Conservation (phyloP, 805 yeast species). For the Suhomyces xylopsoci region DNA sequence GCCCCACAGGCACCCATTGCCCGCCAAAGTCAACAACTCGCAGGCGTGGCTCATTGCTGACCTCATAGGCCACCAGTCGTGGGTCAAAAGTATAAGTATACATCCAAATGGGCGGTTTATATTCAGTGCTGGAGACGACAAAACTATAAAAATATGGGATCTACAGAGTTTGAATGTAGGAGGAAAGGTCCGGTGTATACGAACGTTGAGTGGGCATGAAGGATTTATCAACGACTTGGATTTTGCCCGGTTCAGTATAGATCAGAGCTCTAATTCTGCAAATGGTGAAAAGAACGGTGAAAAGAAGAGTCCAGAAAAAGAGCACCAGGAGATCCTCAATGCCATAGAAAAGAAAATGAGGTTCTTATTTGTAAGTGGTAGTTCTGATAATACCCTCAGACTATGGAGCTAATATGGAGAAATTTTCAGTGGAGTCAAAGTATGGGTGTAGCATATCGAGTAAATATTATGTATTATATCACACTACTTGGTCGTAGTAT, state of each 20-base stretch:
- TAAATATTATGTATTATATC: background rate
- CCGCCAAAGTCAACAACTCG: slow-evolving; percentile 49
- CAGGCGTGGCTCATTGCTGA: slow-evolving; percentile 58
- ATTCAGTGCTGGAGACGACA: slow-evolving; percentile 77
- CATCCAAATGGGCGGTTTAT: slow-evolving; percentile 77
- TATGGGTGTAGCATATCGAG: background rate
- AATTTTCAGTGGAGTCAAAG: too few relatives aligned
- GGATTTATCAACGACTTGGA: slow-evolving; percentile 68
- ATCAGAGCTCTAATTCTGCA: background rate
- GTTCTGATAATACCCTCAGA: slow-evolving; percentile 53
- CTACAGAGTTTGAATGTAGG: slow-evolving; percentile 36
- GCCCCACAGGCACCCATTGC: slow-evolving; percentile 54
- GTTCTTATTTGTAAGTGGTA: slow-evolving; percentile 62
- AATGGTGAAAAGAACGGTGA: slow-evolving; percentile 3
- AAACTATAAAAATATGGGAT: slow-evolving; percentile 76
- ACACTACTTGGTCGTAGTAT: slow-evolving; percentile 8
- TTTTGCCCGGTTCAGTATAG: slow-evolving; percentile 46
- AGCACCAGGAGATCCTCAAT: slow-evolving; percentile 21
- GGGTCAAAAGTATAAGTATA: slow-evolving; percentile 70
- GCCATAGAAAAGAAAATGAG: slow-evolving; percentile 49
- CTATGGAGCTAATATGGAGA: slow-evolving; percentile 47
- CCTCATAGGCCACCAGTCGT: slow-evolving; percentile 74
- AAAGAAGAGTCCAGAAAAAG: slow-evolving; percentile 17
- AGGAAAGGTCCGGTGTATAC: slow-evolving; percentile 44
- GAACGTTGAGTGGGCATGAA: slow-evolving; percentile 60